These are phyloP conservation scores for Nakaseomyces delphensis DNA, from an alignment of 1,139 yeast genomes.

Conservation along the genomic window DNA sequence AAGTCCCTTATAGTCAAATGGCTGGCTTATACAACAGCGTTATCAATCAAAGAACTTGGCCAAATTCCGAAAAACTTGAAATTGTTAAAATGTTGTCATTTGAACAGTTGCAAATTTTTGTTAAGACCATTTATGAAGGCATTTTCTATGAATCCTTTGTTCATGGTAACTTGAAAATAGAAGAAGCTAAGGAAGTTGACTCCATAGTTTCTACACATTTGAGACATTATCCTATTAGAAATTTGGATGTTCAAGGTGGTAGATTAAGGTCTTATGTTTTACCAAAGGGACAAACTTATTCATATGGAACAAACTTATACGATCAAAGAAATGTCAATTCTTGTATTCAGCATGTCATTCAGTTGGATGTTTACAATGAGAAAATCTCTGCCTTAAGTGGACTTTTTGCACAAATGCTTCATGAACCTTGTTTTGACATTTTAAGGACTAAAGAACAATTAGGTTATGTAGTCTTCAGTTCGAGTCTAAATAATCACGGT, in stretches of 20 bases:
- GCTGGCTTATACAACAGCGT: constrained; percentile 53
- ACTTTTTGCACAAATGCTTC: constrained; percentile 59
- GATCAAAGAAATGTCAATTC: constrained; percentile 76
- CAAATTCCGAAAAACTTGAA: constrained; percentile 50
- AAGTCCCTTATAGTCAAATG: constrained; percentile 69
- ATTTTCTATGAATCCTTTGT: constrained; percentile 57
- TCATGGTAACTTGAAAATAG: constrained; percentile 65
- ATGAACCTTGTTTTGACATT: constrained; percentile 84
- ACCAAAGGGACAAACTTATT: constrained; percentile 37
- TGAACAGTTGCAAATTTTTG: constrained; percentile 44
- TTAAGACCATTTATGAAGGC: constrained; percentile 38
- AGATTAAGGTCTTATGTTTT: constrained; percentile 45
- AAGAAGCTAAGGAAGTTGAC: constrained; percentile 46
- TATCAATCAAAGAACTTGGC: constrained; percentile 63
- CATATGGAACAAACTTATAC: constrained; percentile 45
- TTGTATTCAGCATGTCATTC: constrained; percentile 71
- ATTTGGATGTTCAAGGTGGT: constrained; percentile 16
- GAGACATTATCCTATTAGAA: constrained; percentile 18
- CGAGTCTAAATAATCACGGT: constrained; percentile 59
- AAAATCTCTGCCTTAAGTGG: constrained; percentile 45
- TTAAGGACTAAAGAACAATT: constrained; percentile 88
- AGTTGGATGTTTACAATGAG: constrained; percentile 45
- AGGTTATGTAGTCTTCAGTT: constrained; percentile 84
- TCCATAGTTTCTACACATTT: constrained; percentile 33
- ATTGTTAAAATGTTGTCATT: constrained; percentile 43